Conservation (phyloP, 2,329 filamentous ascomycete genomes). For the Colletotrichum orchidophilum region DNA sequence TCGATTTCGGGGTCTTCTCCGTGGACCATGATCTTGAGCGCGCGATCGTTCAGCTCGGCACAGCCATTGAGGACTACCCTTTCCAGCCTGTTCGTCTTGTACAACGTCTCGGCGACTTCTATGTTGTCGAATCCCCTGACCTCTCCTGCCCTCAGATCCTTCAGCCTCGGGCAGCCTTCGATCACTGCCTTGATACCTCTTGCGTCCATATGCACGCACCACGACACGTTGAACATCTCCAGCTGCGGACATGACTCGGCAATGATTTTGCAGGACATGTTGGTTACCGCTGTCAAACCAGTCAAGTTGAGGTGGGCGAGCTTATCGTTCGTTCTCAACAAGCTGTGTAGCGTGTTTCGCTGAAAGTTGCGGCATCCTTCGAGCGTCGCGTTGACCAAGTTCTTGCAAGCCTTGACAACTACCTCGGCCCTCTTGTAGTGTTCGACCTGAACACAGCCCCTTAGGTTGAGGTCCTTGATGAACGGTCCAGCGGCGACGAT, state of each 20-base stretch:
- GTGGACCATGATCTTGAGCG: conserved; percentile 78
- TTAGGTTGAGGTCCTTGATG: conserved; percentile 86
- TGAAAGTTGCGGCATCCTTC: conserved; percentile 91
- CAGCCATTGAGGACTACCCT: conserved; percentile 85
- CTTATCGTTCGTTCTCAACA: conserved; percentile 77
- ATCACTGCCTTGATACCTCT: conserved; percentile 78
- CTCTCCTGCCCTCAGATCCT: conserved; percentile 84
- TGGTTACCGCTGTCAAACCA: conserved; percentile 81
- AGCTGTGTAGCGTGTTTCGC: conserved; percentile 77
- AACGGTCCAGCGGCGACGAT: conserved; percentile 89
- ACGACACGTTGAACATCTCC: conserved; percentile 89
- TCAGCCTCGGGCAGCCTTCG: conserved; percentile 75
- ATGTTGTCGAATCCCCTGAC: conserved; percentile 81
- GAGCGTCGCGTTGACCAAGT: conserved; percentile 86
- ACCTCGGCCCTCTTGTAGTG: conserved; percentile 81
- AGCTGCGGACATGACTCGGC: conserved; percentile 82
- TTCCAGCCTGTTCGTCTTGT: conserved; percentile 83
- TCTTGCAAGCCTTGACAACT: conserved; percentile 84
- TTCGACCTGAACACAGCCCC: conserved; percentile 89
- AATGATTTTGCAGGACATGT: conserved; percentile 87
- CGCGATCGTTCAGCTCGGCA: conserved; percentile 78
- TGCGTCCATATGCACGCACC: conserved; percentile 89
- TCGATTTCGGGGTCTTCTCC: conserved; percentile 83
- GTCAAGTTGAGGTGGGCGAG: conserved; percentile 89
- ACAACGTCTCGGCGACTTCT: conserved; percentile 78